These are phyloP conservation scores for Fraxinus pennsylvanica DNA, from an alignment of 257 asterid species.

Conservation along the genomic window DNA sequence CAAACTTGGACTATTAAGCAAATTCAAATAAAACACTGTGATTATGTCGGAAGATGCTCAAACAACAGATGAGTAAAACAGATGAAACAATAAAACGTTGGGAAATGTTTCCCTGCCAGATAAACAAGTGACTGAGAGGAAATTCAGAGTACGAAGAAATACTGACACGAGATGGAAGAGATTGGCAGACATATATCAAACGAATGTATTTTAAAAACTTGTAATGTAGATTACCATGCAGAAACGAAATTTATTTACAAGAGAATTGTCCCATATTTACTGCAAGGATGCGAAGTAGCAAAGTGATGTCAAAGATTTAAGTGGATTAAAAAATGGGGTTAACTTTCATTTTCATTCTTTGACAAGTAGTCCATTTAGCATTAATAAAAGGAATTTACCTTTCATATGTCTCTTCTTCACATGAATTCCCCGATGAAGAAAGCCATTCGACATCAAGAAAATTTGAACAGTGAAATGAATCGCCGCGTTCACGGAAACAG, in stretches of 20 bases:
- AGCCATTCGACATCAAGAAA: constrained; percentile 77
- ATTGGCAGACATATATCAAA: not conserved
- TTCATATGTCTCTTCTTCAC: constrained; percentile 80
- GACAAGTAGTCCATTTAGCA: not conserved
- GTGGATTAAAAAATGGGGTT: not conserved
- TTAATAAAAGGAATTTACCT: constrained; percentile 44
- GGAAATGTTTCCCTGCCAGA: not conserved
- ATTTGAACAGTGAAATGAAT: constrained; percentile 64
- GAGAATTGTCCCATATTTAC: not conserved
- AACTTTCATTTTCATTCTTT: not conserved
- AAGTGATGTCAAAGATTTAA: not conserved
- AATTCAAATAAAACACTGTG: not conserved
- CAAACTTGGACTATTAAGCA: not conserved
- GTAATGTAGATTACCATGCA: not conserved
- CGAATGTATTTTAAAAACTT: not conserved
- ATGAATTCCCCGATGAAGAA: constrained; percentile 88
- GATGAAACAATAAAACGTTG: not conserved
- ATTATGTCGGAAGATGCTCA: not conserved
- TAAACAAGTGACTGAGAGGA: not conserved
- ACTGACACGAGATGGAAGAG: not conserved
- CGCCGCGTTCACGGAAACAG: constrained; percentile 44
- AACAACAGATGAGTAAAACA: not conserved
- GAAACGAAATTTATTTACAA: not conserved
- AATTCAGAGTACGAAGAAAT: not conserved
- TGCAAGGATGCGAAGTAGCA: not conserved